Percentiles rank a stretch among this genome's conserved stretches.
Evolutionary conservation across 1,284 basidiomycete species (phyloP).

Genomic region (Trametes sp.): DNA sequence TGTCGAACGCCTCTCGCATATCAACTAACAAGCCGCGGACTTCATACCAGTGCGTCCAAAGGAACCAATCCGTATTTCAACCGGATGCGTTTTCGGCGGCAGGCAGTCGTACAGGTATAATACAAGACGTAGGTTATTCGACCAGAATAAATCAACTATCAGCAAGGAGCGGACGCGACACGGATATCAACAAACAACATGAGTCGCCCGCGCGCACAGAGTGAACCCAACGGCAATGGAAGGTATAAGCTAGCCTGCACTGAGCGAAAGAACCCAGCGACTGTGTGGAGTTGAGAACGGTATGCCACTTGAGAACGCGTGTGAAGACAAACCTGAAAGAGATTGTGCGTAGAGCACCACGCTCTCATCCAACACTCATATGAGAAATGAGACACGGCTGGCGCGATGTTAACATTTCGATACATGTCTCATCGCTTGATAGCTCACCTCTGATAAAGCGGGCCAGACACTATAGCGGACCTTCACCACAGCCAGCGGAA

Average conservation of each 20-base stretch:
- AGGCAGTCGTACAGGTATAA: constrained; percentile 29
- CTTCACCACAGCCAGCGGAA: constrained; percentile 16
- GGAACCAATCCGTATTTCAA: constrained; percentile 12
- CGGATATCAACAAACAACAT: constrained; percentile 9
- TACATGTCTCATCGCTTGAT: background rate
- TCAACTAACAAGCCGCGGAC: no score
- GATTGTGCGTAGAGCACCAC: background rate
- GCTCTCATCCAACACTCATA: background rate
- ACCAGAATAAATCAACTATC: constrained; percentile 29
- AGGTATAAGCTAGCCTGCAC: constrained; percentile 9
- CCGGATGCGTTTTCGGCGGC: constrained; percentile 6
- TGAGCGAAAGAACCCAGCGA: background rate
- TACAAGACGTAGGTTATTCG: constrained; percentile 30
- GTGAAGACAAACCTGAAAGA: background rate
- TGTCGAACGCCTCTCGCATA: no score
- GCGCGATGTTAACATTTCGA: background rate
- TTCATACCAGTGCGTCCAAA: background rate
- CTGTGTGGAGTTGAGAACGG: background rate
- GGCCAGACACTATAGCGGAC: background rate
- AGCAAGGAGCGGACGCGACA: constrained; percentile 29
- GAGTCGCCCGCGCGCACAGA: constrained; percentile 13
- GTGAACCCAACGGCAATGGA: constrained; percentile 11
- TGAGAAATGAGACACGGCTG: background rate
- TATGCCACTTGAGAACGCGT: background rate
- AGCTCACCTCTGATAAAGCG: background rate